These are phyloP conservation scores for Dalbergia cultrata DNA, from an alignment of 306 rosid species.

Conservation along the genomic window DNA sequence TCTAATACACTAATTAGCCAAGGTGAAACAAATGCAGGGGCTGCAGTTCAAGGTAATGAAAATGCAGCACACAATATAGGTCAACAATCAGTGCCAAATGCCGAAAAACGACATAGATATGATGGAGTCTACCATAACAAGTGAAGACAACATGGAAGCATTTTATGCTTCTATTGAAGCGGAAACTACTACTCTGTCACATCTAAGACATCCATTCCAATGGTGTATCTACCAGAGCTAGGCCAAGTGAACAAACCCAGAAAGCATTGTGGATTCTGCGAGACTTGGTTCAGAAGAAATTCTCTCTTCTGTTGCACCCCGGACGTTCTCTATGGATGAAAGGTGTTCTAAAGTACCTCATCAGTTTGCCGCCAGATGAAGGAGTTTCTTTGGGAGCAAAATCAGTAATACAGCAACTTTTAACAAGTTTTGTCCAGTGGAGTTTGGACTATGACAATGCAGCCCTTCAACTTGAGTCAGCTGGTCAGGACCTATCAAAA, in stretches of 20 bases:
- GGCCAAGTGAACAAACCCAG: conserved; percentile 43
- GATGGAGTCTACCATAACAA: not conserved
- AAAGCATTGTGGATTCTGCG: conserved; percentile 7
- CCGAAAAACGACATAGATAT: not conserved
- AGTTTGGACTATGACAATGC: conserved; percentile 38
- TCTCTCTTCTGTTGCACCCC: conserved; percentile 40
- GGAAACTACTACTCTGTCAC: not conserved
- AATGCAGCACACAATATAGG: not conserved
- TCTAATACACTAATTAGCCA: no score
- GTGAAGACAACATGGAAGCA: conserved; percentile 40
- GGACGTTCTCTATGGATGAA: conserved; percentile 24
- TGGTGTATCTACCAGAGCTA: not conserved
- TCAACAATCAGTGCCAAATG: not conserved
- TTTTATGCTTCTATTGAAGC: conserved; percentile 45
- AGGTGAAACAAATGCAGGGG: no score
- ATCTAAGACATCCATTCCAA: no score
- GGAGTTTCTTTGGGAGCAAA: conserved; percentile 34
- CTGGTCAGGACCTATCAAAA: not conserved
- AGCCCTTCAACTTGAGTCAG: conserved; percentile 35
- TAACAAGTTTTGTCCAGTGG: conserved; percentile 26
- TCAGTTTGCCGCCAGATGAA: conserved; percentile 41
- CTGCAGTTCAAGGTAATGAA: no score
- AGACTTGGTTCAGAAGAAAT: conserved; percentile 8
- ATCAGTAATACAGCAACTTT: conserved; percentile 17
- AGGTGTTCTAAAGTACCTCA: conserved; percentile 7